Conservation (phyloP, 352 stramenopile genomes). For the Phytopythium mirpurense region DNA sequence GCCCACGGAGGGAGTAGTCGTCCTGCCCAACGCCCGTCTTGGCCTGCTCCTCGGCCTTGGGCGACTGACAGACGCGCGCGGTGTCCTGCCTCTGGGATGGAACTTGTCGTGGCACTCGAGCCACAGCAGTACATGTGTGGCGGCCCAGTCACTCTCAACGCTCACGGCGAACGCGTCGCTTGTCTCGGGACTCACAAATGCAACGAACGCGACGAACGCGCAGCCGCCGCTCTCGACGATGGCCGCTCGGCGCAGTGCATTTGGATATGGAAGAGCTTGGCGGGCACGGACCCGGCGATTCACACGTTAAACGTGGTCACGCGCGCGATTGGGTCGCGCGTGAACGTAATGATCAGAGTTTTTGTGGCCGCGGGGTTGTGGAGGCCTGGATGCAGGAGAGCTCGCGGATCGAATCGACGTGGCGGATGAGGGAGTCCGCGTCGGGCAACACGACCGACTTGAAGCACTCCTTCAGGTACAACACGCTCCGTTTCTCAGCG, state of each 20-base stretch:
- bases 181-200: constrained; percentile 17
- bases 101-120: constrained; percentile 20
- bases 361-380: constrained; percentile 24
- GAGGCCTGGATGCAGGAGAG: constrained; percentile 31
- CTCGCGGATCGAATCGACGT: constrained; percentile 22
- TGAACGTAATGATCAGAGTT: constrained; percentile 17
- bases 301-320: constrained; percentile 36
- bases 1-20: constrained; percentile 28
- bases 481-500: constrained; percentile 20
- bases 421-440: constrained; percentile 30
- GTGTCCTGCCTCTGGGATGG: constrained; percentile 3
- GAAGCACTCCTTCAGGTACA: constrained; percentile 31
- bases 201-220: constrained; percentile 27
- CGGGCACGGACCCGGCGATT: constrained; percentile 19
- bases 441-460: constrained; percentile 17
- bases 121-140: constrained; percentile 29
- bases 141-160: constrained; percentile 22
- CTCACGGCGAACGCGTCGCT: constrained; percentile 29
- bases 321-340: constrained; percentile 24
- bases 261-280: constrained; percentile 33
- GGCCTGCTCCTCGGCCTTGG: neutral
- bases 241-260: neutral
- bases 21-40: constrained; percentile 11
- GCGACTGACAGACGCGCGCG: constrained; percentile 17
- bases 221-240: neutral